Evolutionary conservation across 2,329 filamentous ascomycete species (phyloP), one percentile per base, ranked within the genome.

Genomic region (Cryoendolithus antarcticus): DNA sequence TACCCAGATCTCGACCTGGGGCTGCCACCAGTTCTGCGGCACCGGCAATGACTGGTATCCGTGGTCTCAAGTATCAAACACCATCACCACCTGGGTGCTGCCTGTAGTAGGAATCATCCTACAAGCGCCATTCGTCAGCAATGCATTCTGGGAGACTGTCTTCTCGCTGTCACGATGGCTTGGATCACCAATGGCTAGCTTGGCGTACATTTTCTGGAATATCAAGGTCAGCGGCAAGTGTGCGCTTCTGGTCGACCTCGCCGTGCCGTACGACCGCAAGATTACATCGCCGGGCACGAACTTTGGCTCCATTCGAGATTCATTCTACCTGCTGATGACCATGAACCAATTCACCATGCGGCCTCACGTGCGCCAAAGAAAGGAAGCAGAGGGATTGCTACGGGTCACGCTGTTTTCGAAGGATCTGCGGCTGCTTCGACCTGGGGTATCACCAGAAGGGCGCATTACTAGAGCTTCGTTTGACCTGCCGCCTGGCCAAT

Each of bases 311-410:
- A 59, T 65, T 38, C 46, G 63, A 30, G 65, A 69, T 42, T 65
- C 63, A 0, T 59, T 67, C 47, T 67, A 62, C 38, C 55, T 69
- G n/a, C 52, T 69, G 12, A 56, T 60, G 35, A 60, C 59, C 4
- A 62, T 67, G 56, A 67, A 66, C 34, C 65, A 68, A 46, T 68
- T 64, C 42, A 62, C 53, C 3, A 55, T 64, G 39, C 59, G 59
- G 32, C 4, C 44, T 41, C 12, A 36, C 4, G 42, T 42, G 6
- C 36, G 45, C 30, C 34, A 38, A 12, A 39, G 32, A 9, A 43
- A 54, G 50, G 27, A 62, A 56, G 58, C 61, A 0, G 62, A 65
- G 37, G 60, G 56, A 3, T 42, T 66, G n/a, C 49, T 66, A 8
- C 53, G 63, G 2, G 58, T 65, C 7, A 58, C 56, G 0, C 46